These are phyloP conservation scores for Trypanosoma lewisi DNA, from an alignment of 208 protist genomes.

Conservation along the genomic window DNA sequence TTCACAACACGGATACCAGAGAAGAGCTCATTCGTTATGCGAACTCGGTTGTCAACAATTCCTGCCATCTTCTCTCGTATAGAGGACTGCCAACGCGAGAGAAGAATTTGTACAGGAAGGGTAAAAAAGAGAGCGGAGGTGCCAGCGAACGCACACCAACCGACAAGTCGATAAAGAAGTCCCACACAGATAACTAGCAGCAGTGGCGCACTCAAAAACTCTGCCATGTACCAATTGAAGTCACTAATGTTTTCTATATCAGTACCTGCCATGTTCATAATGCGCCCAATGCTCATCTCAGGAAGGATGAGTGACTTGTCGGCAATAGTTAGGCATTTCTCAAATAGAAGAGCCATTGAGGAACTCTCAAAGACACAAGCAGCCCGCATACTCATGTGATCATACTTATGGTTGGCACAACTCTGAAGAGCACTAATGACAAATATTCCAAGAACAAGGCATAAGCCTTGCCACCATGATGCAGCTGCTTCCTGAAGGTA, in stretches of 20 bases:
- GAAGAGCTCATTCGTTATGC: slow-evolving; percentile 85
- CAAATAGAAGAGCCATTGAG: slow-evolving; percentile 63
- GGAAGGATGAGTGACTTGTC: slow-evolving; percentile 41
- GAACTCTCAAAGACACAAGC: slow-evolving; percentile 56
- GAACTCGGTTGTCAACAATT: slow-evolving; percentile 80
- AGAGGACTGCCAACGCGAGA: slow-evolving; percentile 36
- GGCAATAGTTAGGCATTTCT: slow-evolving; percentile 63
- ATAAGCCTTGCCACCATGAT: slow-evolving; percentile 23
- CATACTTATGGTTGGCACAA: slow-evolving; percentile 53
- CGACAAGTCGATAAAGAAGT: slow-evolving; percentile 47
- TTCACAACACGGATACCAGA: slow-evolving; percentile 91
- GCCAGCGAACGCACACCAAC: slow-evolving; percentile 56
- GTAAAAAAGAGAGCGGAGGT: slow-evolving; percentile 54
- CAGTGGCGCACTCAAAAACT: slow-evolving; percentile 63
- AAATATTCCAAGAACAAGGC: slow-evolving; percentile 35
- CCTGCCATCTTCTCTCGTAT: slow-evolving; percentile 32
- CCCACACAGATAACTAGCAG: slow-evolving; percentile 58
- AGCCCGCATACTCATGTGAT: slow-evolving; percentile 48
- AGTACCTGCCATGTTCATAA: slow-evolving; percentile 76
- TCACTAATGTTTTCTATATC: slow-evolving; percentile 65
- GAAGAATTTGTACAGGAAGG: slow-evolving; percentile 55
- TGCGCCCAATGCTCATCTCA: slow-evolving; percentile 60
- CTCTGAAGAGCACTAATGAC: slow-evolving; percentile 34
- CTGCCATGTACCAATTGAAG: slow-evolving; percentile 68
- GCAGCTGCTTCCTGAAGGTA: slow-evolving; percentile 25